These are phyloP conservation scores for Aspergillus melleus DNA, from an alignment of 2,329 filamentous ascomycete species.

Conservation along the genomic window DNA sequence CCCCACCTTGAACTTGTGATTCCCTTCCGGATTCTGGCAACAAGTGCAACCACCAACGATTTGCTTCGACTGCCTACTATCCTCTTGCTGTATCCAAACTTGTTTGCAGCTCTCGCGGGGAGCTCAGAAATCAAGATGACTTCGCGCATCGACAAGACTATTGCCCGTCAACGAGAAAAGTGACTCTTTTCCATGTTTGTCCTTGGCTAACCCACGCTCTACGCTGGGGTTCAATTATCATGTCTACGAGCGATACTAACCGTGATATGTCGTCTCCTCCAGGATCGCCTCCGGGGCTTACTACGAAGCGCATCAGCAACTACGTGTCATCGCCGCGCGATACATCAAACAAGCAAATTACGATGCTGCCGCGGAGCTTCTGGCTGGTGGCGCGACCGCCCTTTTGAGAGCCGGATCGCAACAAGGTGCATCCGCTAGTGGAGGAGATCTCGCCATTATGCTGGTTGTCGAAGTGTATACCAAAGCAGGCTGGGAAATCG, in stretches of 20 bases:
- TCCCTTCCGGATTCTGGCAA: neutral
- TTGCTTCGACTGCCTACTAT: no score
- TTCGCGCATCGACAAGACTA: slow-evolving; percentile 65
- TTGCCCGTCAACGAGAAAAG: slow-evolving; percentile 76
- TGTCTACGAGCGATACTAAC: slow-evolving; percentile 14
- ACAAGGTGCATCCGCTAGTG: slow-evolving; percentile 90
- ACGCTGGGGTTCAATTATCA: neutral
- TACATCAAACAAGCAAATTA: slow-evolving; percentile 89
- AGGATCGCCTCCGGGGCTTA: slow-evolving; percentile 88
- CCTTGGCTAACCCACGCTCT: neutral
- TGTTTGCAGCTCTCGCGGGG: neutral
- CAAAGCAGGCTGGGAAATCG: slow-evolving; percentile 73
- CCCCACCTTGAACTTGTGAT: neutral
- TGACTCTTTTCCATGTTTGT: slow-evolving; percentile 34
- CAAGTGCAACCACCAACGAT: neutral
- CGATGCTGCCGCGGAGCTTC: slow-evolving; percentile 79
- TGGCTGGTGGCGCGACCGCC: slow-evolving; percentile 79
- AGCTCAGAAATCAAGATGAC: slow-evolving; percentile 32
- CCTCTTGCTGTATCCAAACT: no score
- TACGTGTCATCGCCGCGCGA: slow-evolving; percentile 88
- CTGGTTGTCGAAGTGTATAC: slow-evolving; percentile 88
- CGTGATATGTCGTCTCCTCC: slow-evolving; percentile 13
- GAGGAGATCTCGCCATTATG: slow-evolving; percentile 83
- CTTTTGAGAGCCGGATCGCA: slow-evolving; percentile 64
- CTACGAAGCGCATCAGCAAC: slow-evolving; percentile 98